These are phyloP conservation scores for Talaromyces marneffei DNA, from an alignment of 2,329 filamentous ascomycete genomes.

Conservation along the genomic window DNA sequence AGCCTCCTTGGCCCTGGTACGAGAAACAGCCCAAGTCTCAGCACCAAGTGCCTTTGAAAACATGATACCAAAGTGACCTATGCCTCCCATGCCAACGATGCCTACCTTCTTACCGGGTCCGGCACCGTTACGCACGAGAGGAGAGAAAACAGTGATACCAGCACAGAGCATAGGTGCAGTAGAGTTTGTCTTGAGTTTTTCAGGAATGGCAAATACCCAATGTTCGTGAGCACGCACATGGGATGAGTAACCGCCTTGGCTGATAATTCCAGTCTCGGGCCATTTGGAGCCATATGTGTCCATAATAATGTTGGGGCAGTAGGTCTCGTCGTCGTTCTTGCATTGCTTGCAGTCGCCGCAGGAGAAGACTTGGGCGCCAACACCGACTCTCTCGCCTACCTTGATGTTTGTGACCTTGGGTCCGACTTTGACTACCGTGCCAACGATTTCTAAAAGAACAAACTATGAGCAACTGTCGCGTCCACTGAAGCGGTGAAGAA, in stretches of 20 bases:
- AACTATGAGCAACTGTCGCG: not conserved
- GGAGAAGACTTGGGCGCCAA: constrained; percentile 62
- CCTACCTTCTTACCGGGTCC: constrained; percentile 64
- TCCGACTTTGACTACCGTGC: constrained; percentile 62
- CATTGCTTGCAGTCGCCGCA: constrained; percentile 62
- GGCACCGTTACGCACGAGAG: constrained; percentile 52
- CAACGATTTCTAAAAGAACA: constrained; percentile 55
- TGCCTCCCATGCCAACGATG: constrained; percentile 64
- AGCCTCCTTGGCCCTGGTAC: constrained; percentile 54
- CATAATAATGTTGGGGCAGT: constrained; percentile 51
- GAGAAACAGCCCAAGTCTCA: constrained; percentile 57
- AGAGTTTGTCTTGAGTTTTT: constrained; percentile 25
- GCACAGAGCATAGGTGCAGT: constrained; percentile 35
- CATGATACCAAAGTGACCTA: constrained; percentile 64
- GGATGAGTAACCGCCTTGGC: constrained; percentile 34
- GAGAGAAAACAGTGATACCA: constrained; percentile 44
- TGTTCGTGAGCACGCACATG: constrained; percentile 31
- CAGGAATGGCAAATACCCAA: constrained; percentile 35
- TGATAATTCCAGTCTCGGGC: constrained; percentile 57
- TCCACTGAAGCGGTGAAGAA: not conserved
- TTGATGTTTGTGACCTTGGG: constrained; percentile 58
- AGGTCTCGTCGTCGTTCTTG: constrained; percentile 62
- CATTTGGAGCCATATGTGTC: constrained; percentile 52
- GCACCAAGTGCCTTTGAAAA: constrained; percentile 63
- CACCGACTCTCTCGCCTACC: constrained; percentile 59